A percentile compares a stretch with the other conserved stretches of the same genome.
Conservation (phyloP, 2,329 filamentous ascomycete genomes). For the Cladosporium sp. region DNA sequence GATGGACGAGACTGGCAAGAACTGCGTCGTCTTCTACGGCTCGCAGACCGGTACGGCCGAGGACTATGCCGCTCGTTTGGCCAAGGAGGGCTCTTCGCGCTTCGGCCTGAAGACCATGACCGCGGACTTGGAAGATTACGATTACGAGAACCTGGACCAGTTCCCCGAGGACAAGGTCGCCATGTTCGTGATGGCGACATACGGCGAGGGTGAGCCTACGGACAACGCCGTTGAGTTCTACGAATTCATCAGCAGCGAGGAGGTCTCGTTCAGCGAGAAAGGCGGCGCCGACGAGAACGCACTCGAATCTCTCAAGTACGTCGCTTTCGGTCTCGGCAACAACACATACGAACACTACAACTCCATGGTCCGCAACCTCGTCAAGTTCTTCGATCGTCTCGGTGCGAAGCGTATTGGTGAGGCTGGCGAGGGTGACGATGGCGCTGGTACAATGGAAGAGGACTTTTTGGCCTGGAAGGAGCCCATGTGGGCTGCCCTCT, state of each 20-base stretch:
- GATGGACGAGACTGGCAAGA: constrained; percentile 93
- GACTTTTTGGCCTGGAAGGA: constrained; percentile 99
- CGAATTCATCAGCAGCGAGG: constrained; percentile 86
- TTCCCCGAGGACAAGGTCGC: constrained; percentile 87
- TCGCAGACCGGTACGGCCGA: constrained; percentile 98
- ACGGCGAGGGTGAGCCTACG: constrained; percentile 96
- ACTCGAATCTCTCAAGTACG: constrained; percentile 82
- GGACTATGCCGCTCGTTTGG: constrained; percentile 92
- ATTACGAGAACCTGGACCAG: constrained; percentile 88
- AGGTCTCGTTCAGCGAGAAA: constrained; percentile 75
- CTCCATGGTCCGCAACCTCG: constrained; percentile 91
- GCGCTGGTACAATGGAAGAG: constrained; percentile 98
- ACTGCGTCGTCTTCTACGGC: constrained; percentile 97
- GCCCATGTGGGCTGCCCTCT: constrained; percentile 90
- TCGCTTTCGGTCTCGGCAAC: constrained; percentile 94
- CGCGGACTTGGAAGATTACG: constrained; percentile 95
- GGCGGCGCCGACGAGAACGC: constrained; percentile 63
- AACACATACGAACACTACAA: constrained; percentile 99
- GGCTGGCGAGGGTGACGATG: constrained; percentile 94
- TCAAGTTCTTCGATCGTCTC: constrained; percentile 75
- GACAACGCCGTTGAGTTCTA: constrained; percentile 99
- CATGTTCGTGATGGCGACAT: constrained; percentile 95
- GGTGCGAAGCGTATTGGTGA: constrained; percentile 82
- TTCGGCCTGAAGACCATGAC: constrained; percentile 98
- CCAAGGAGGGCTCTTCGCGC: constrained; percentile 94